Conservation (phyloP, 257 asterid species). For the Penstemon davidsonii region DNA sequence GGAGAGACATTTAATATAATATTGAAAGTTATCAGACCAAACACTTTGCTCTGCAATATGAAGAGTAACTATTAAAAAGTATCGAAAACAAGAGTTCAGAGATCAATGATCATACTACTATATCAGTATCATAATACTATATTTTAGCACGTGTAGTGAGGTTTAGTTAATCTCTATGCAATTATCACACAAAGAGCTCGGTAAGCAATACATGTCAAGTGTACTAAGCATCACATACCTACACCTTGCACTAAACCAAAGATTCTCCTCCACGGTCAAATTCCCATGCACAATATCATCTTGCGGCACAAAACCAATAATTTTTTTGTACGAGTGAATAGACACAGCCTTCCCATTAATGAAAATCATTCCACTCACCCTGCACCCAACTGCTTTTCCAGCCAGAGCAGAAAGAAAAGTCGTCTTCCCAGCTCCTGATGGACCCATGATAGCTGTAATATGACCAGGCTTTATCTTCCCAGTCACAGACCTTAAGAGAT, state of each 20-base stretch:
- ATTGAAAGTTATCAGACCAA: too few species aligned
- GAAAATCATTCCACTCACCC: conserved; percentile 45
- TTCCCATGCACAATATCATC: conserved; percentile 72
- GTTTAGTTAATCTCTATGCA: too few species aligned
- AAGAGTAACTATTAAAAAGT: too few species aligned
- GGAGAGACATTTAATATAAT: too few species aligned
- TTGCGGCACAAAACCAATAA: conserved; percentile 64
- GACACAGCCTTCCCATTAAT: conserved; percentile 51
- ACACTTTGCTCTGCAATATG: too few species aligned
- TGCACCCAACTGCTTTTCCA: conserved; percentile 63
- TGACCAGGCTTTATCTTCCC: conserved; percentile 62
- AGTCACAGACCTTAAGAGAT: conserved; percentile 46
- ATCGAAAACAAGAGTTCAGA: too few species aligned
- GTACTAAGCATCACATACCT: conserved; percentile 39
- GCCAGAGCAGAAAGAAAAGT: conserved; percentile 67
- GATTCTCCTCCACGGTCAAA: conserved; percentile 65
- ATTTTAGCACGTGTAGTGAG: neutral
- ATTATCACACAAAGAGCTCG: neutral
- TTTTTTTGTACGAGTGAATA: conserved; percentile 50
- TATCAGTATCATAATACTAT: neutral
- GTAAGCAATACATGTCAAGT: neutral
- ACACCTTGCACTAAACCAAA: conserved; percentile 68
- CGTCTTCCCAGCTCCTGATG: conserved; percentile 68
- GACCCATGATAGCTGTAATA: conserved; percentile 59
- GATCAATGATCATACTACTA: too few species aligned